These are phyloP conservation scores for Aspergillus wentii DNA, from an alignment of 495 filamentous ascomycete genomes.

Conservation along the genomic window DNA sequence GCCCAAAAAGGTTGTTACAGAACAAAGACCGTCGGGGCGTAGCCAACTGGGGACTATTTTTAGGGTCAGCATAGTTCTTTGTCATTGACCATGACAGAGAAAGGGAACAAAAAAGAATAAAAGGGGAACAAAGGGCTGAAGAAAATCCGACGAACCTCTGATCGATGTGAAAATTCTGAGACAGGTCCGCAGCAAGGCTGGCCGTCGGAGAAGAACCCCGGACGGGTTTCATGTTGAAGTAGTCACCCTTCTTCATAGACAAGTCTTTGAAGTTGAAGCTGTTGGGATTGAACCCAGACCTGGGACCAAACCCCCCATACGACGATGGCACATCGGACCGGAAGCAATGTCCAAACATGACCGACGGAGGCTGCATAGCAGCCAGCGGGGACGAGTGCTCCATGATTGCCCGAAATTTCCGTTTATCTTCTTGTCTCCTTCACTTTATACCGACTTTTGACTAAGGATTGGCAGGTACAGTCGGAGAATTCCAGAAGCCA, in stretches of 20 bases:
- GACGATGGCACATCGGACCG: constrained; percentile 47
- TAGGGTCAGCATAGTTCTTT: constrained; percentile 21
- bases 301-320: constrained; percentile 43
- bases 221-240: constrained; percentile 77
- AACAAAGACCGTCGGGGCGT: constrained; percentile 94
- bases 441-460: too few species aligned
- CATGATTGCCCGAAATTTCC: constrained; percentile 46
- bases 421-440: constrained; percentile 1
- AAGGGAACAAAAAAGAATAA: background rate
- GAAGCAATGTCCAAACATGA: constrained; percentile 53
- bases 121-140: constrained; percentile 1
- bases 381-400: constrained; percentile 91
- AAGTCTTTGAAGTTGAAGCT: constrained; percentile 70
- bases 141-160: constrained; percentile 57
- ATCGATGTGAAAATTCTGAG: constrained; percentile 94
- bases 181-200: constrained; percentile 86
- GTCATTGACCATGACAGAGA: background rate
- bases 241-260: constrained; percentile 63
- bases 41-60: constrained; percentile 75
- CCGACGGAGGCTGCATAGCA: constrained; percentile 80
- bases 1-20: constrained; percentile 68
- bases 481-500: constrained; percentile 2
- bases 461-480: constrained; percentile 1
- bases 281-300: constrained; percentile 53
- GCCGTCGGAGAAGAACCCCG: constrained; percentile 86